phyloP scores from a whole-genome alignment of 345 rosid species.

The Gossypium raimondii region DNA sequence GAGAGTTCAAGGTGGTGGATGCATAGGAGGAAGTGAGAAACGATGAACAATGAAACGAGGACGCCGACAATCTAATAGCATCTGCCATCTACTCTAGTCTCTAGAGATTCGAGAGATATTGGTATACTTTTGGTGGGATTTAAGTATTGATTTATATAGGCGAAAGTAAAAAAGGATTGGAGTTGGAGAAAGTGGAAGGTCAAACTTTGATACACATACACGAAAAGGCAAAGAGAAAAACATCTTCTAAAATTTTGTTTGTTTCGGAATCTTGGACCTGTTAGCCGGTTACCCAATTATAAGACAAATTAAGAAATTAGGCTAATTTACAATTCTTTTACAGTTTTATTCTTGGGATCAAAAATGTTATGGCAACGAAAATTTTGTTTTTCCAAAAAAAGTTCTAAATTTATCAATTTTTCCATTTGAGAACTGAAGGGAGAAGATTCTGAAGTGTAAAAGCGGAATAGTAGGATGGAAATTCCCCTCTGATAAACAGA shows the following conservation, averaged over 20 bases:
- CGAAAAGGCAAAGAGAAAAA: slow-evolving; percentile 1
- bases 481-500: neutral
- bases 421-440: neutral
- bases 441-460: neutral
- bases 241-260: neutral
- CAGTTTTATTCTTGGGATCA: too few species aligned
- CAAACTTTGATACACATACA: neutral
- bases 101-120: neutral
- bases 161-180: neutral
- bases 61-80: neutral
- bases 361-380: too few species aligned
- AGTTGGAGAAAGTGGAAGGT: neutral
- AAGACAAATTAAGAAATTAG: too few species aligned
- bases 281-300: neutral
- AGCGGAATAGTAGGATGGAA: neutral
- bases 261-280: neutral
- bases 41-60: slow-evolving; percentile 2
- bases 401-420: neutral
- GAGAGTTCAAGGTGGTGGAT: neutral
- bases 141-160: neutral
- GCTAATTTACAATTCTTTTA: too few species aligned
- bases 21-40: neutral
- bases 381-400: too few species aligned
- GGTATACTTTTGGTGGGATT: neutral
- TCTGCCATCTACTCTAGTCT: slow-evolving; percentile 1